Conservation (phyloP, 805 yeast species). For the Cyberlindnera suaveolens region DNA sequence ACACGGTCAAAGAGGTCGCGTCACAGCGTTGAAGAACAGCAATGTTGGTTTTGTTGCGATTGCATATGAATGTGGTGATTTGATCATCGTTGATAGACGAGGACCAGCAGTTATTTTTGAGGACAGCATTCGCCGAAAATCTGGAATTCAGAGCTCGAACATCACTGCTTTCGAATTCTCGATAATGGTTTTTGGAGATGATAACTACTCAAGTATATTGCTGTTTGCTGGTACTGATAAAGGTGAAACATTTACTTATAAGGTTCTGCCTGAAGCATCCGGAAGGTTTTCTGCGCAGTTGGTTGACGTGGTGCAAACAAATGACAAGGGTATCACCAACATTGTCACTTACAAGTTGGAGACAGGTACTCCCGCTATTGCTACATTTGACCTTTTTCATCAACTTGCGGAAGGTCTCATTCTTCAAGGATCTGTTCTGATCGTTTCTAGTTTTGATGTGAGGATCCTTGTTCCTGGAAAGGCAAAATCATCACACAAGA, state of each 20-base stretch:
- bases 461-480: conserved; percentile 57
- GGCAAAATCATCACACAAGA: conserved; percentile 57
- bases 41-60: conserved; percentile 80
- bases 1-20: conserved; percentile 38
- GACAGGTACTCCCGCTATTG: conserved; percentile 60
- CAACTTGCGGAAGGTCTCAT: conserved; percentile 54
- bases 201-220: conserved; percentile 64
- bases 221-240: conserved; percentile 69
- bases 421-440: conserved; percentile 56
- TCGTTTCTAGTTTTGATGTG: conserved; percentile 52
- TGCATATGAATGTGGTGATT: conserved; percentile 69
- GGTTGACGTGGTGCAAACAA: conserved; percentile 41
- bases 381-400: conserved; percentile 50
- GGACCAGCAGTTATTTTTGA: conserved; percentile 65
- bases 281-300: conserved; percentile 58
- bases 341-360: conserved; percentile 54
- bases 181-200: conserved; percentile 61
- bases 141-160: conserved; percentile 21
- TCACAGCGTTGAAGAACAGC: conserved; percentile 61
- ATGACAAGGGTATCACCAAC: conserved; percentile 41
- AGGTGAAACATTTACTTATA: conserved; percentile 65
- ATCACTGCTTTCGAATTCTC: conserved; percentile 69
- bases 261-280: conserved; percentile 53
- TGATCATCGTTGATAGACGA: conserved; percentile 71
- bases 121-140: conserved; percentile 25